phyloP scores from a whole-genome alignment of 306 rosid species.

The Crotalaria pallida region DNA sequence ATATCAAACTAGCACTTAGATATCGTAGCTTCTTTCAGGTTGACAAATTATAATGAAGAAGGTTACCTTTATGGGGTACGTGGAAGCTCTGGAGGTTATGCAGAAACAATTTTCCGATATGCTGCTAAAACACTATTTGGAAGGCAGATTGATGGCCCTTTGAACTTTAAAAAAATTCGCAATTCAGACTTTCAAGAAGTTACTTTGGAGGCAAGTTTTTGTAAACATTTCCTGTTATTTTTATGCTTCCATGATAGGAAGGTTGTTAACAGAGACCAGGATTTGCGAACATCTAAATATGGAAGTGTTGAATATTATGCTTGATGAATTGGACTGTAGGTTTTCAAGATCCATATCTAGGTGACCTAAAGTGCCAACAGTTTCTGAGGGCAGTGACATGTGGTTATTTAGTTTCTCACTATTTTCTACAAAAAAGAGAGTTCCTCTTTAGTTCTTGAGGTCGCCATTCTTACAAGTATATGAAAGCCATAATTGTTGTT shows the following conservation, averaged over 20 bases:
- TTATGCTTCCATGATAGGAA: constrained; percentile 1
- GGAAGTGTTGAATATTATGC: neutral
- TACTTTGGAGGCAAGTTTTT: constrained; percentile 64
- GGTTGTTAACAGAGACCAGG: constrained; percentile 5
- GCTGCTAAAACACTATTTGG: constrained; percentile 78
- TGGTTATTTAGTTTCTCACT: neutral
- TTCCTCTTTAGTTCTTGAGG: neutral
- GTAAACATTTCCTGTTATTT: neutral
- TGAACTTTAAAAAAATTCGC: constrained; percentile 57
- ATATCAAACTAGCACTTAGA: constrained; percentile 1
- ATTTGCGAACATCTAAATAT: neutral
- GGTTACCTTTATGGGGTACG: constrained; percentile 70
- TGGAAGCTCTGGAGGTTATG: constrained; percentile 96
- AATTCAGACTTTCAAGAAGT: constrained; percentile 89
- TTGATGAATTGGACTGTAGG: neutral
- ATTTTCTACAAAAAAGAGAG: neutral
- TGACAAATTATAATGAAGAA: constrained; percentile 67
- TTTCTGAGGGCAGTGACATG: neutral
- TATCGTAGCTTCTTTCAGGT: constrained; percentile 38
- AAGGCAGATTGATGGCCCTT: constrained; percentile 64
- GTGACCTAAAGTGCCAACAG: neutral
- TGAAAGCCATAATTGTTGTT: neutral
- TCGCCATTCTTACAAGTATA: neutral
- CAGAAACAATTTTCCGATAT: constrained; percentile 70
- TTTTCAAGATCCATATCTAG: neutral